Percentiles rank a stretch among this genome's conserved stretches.
Evolutionary conservation across 257 asterid genomes (phyloP).

Genomic region (Linaria vulgaris): DNA sequence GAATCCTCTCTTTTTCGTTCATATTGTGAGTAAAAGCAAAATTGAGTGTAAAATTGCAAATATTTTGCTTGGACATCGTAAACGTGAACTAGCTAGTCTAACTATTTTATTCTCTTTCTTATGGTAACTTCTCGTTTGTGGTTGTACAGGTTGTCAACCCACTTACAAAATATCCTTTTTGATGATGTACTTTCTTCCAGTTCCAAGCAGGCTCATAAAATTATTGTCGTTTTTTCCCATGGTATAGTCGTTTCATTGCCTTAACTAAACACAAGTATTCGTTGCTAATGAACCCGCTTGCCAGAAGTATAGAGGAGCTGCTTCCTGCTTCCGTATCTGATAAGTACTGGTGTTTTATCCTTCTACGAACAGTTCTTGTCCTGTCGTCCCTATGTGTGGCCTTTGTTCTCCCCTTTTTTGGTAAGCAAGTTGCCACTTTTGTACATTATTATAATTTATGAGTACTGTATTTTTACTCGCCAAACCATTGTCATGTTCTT

Average conservation of each 20-base stretch:
- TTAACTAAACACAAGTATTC: conserved; percentile 54
- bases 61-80: not conserved
- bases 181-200: no score
- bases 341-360: conserved; percentile 54
- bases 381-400: conserved; percentile 67
- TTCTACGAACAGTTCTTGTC: conserved; percentile 58
- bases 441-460: no score
- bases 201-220: no score
- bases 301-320: conserved; percentile 70
- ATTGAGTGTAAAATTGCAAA: no score
- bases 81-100: not conserved
- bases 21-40: no score
- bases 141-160: conserved; percentile 75
- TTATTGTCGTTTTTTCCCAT: no score
- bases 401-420: conserved; percentile 69
- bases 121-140: not conserved
- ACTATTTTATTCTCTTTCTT: not conserved
- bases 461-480: not conserved
- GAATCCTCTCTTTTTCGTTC: not conserved
- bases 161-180: conserved; percentile 75
- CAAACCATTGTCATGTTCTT: no score
- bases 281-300: conserved; percentile 72
- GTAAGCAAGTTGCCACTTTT: conserved; percentile 32
- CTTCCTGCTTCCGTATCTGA: conserved; percentile 47
- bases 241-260: conserved; percentile 31